phyloP scores from a whole-genome alignment of 768 basidiomycete species.

The Phanerodontia chrysosporium region DNA sequence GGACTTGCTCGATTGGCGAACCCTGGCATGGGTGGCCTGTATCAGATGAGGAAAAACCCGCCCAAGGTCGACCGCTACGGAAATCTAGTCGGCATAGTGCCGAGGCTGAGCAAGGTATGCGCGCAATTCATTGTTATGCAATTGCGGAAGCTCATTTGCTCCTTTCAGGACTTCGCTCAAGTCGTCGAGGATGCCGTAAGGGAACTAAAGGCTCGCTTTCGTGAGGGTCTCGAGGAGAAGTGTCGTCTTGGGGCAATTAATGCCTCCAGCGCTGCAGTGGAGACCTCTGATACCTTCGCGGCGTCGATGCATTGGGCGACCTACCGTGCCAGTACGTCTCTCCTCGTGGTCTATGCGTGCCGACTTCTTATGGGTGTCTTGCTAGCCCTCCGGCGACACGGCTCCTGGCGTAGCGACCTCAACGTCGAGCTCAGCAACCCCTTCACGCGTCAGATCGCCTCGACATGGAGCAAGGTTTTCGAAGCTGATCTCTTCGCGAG shows the following conservation, averaged over 20 bases:
- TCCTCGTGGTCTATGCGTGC: background rate
- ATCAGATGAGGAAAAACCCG: constrained; percentile 28
- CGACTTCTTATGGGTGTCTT: background rate
- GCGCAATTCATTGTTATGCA: background rate
- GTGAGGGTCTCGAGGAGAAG: constrained; percentile 55
- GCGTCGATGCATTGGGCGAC: constrained; percentile 56
- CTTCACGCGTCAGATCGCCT: constrained; percentile 55
- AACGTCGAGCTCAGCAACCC: constrained; percentile 55
- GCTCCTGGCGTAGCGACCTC: constrained; percentile 53
- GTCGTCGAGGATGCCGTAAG: constrained; percentile 42
- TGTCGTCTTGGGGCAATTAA: constrained; percentile 47
- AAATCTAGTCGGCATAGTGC: constrained; percentile 41
- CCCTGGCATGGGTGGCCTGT: constrained; percentile 23
- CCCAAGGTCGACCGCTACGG: constrained; percentile 42
- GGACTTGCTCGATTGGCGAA: constrained; percentile 28
- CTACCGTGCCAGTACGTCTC: constrained; percentile 49
- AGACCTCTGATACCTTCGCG: constrained; percentile 46
- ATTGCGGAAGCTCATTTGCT: too few relatives aligned
- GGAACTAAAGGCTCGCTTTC: constrained; percentile 45
- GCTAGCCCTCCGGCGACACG: constrained; percentile 47
- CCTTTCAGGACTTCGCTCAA: constrained; percentile 40
- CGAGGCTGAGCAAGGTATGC: constrained; percentile 38
- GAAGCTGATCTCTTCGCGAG: constrained; percentile 51
- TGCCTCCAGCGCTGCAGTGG: constrained; percentile 40
- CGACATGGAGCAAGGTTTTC: constrained; percentile 56